Base-by-base conservation (phyloP, 805 yeast genomes). In the Cyberlindnera japonica region DNA sequence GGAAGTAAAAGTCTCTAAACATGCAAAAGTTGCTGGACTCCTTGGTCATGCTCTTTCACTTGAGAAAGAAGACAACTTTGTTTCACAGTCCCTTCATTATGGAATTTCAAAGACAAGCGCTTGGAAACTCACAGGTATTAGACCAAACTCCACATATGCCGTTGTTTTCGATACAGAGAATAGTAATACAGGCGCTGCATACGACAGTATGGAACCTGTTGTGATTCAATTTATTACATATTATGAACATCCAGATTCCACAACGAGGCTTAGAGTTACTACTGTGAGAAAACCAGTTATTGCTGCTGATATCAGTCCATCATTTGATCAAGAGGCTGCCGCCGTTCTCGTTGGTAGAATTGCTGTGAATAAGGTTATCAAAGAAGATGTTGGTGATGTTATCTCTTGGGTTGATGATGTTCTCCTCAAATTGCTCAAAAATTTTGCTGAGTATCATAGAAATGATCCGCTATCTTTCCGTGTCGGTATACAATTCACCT, bases 321-420 rank as follows among this genome's bases (percentile, higher is more conserved):
- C 72, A 13, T 80, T 81, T 55, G 99, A 93, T 66, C 98, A 93
- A 71, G 98, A 93, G 65, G 96, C 97, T 11, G 96, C 99, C 3
- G 95, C 96, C 13, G 97, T 90, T 1, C 68, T 90, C 44, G 83
- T 91, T 81, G 83, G 97, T 2, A 75, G 98, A 59, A 75, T 91
- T 40, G 93, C 96, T 10, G 89, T 91, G 33, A 83, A 76, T 72
- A 89, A 89, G 62, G 76, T 81, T 8, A 77, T 76, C 49, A 75
- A 83, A 19, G 96, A 89, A 56, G 95, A 88, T 55, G 93, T 93
- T 31, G 90, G 95, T 12, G 98, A 91, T 61, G 85, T 91, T 17
- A 74, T 90, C 57, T 74, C 95, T 63, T 91, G 97, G 97, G 81
- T 88, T 47, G 99, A 93, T 67, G 80, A 95, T 53, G 84, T 86